Evolutionary conservation across 2,329 filamentous ascomycete species (phyloP), one percentile per base, ranked within the genome.

Genomic region (Ophiostoma sp.): DNA sequence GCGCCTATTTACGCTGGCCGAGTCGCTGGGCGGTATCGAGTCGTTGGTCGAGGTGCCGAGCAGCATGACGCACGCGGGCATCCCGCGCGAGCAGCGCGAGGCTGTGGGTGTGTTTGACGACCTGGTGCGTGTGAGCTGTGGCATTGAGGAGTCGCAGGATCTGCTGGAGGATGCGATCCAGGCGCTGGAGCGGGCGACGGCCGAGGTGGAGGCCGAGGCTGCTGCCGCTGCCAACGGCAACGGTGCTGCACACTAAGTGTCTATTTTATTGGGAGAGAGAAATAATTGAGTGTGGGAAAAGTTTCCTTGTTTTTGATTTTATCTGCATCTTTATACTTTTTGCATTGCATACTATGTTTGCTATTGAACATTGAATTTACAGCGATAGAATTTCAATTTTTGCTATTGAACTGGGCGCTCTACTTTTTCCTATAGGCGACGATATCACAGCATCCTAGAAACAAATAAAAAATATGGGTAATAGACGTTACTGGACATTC

Each of bases 51-150:
- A 99, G 84, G 89, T 99, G 2, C 96, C 96, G 28, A 93, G 93
- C 78, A 93, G 91, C 83, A 99, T 99, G 96, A 99, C 96, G 22
- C 96, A 99, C 82, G 93, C 94, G 31, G 96, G 95, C 74, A 99
- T 99, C 77, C 96, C 96, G 69, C 90, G 88, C 81, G 94, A 94
- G 75, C 90, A 97, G 85, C 88, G 96, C 73, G 96, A 99, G 87
- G 92, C 91, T 2, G 94, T 96, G 0, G 96, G 96, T 75, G 94
- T 99, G 42, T 98, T 91, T 79, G 96, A 99, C 80, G 96, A 99
- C 82, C 88, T 99, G 8, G 93, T 99, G 39, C 89, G 96, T 77
- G 87, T 99, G 75, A 97, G 94, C 87, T 98, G 94, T 81, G 96
- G 96, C 79, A 90, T 99, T 72, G 96, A 99, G 84, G 96, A 99